Evolutionary conservation across 2,329 filamentous ascomycete genomes (phyloP).

Genomic region (Calonectria montana): DNA sequence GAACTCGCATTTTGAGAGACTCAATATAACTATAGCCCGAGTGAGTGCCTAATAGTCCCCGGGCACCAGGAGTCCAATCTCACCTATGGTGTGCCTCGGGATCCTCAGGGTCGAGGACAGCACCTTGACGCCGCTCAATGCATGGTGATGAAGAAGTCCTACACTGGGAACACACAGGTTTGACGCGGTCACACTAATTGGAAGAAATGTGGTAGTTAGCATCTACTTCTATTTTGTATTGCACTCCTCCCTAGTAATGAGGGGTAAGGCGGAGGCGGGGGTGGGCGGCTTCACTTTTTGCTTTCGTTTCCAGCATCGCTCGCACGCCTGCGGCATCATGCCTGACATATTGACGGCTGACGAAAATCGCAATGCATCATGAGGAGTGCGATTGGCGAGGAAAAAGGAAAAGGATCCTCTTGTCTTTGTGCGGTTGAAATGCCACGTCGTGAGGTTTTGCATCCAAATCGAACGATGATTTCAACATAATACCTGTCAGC

Average conservation of each 20-base stretch:
- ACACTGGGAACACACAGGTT: constrained; percentile 20
- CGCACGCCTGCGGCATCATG: constrained; percentile 24
- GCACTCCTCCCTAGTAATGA: neutral
- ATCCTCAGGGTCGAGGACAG: constrained; percentile 14
- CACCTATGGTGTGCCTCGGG: constrained; percentile 23
- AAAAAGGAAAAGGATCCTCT: neutral
- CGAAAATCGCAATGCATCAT: neutral
- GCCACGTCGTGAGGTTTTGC: neutral
- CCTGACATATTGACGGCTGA: neutral
- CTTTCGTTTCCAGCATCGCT: constrained; percentile 33
- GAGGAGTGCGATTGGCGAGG: neutral
- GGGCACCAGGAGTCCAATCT: neutral
- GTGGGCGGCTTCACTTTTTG: constrained; percentile 24
- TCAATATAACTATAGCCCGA: constrained; percentile 20
- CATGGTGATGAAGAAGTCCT: constrained; percentile 5
- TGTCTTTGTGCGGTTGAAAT: neutral
- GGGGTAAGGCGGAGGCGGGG: neutral
- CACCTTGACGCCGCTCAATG: constrained; percentile 22
- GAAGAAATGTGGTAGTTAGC: neutral
- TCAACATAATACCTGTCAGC: neutral
- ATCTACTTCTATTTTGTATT: neutral
- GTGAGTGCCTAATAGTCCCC: neutral
- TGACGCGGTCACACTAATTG: constrained; percentile 21
- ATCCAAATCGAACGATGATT: neutral
- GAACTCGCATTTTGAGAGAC: constrained; percentile 15